Evolutionary conservation across 352 stramenopile species (phyloP), one percentile per base, ranked within the genome.

Genomic region (Globisporangium camurandrum): DNA sequence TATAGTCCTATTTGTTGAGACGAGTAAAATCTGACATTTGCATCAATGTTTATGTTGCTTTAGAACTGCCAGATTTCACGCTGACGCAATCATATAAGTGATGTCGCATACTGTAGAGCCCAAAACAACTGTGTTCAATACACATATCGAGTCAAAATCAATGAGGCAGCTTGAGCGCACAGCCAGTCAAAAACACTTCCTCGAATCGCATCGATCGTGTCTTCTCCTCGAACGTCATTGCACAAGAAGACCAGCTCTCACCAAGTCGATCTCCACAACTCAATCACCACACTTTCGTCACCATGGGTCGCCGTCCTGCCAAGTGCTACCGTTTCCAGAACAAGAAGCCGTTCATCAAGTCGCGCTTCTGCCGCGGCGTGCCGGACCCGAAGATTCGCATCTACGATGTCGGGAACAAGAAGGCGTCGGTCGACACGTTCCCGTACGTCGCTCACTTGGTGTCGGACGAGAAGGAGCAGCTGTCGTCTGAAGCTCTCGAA

Each of bases 311-410:
- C 51, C 64, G 93, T 97, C 96, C 96, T 66, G 93, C 96, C 70
- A 95, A 96, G 74, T 99, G 96, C 83, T 99, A 99, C 86, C 95
- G 97, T 74, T 99, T 99, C 93, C 95, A 98, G 81, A 99, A 99
- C 94, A 99, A 99, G 95, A 99, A 99, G 86, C 97, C 97, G 46
- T 99, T 99, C 88, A 99, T 99, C 83, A 99, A 99, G 90, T 99
- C 93, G 50, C 93, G 97, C 60, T 99, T 98, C 84, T 99, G 96
- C 73, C 95, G 97, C 82, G 97, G 97, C 94, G 97, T 99, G 51
- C 97, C 96, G 40, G 86, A 92, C 69, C 68, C 81, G 39, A 92
- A 92, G 85, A 99, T 99, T 75, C 86, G 94, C 56, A 99, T 99
- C 77, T 99, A 98, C 80, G 97, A 99, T 75, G 92, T 98, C 36